Evolutionary conservation across 192 early-diverging fungal genomes (phyloP), one percentile per base, ranked within the genome.

Genomic region (Gryganskiella cystojenkinii): DNA sequence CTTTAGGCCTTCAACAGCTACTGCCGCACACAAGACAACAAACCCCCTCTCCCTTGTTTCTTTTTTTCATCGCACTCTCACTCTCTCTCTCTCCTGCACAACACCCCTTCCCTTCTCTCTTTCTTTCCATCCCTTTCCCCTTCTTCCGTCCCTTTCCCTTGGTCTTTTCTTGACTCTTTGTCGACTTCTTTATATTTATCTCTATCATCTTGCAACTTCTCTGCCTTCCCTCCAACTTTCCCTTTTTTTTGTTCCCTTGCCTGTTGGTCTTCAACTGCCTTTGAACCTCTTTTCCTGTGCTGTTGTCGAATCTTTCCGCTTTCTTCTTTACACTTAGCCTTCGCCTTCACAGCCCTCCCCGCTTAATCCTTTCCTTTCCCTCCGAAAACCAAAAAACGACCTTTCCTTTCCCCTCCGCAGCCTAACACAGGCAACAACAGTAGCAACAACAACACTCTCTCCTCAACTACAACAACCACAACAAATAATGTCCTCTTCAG

Each of bases 401-500:
- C 54, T 33, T 14, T 19, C 46, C 27, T 11, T 22, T 45, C 70
- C 46, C 27, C 55, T 17, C 44, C 13, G n/a, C n/a, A n/a, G n/a
- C 14, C 54, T 56, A 34, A n/a, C 45, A 33, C 37, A 40, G 37
- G 37, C 37, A 28, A 15, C 37, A 40, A 40, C 22, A 25, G 19
- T 14, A 37, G 17, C 35, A 13, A 8, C 17, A 24, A 13, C 56
- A 64, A 28, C 35, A 28, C 24, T 56, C 40, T 30, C 15, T 45
- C 27, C 19, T 37, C 47, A 13, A 14, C 31, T 56, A 30, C 34
- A 42, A 46, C 27, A 45, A 68, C 45, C 33, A 59, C 57, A 33
- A 35, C 40, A 31, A 20, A 60, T 46, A 50, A 66, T 67, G 25
- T 56, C 52, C 59, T 58, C 61, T 53, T 79, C 81, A 22, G 65